These are phyloP conservation scores for Globisporangium nunn DNA, from an alignment of 352 stramenopile species.

Conservation along the genomic window DNA sequence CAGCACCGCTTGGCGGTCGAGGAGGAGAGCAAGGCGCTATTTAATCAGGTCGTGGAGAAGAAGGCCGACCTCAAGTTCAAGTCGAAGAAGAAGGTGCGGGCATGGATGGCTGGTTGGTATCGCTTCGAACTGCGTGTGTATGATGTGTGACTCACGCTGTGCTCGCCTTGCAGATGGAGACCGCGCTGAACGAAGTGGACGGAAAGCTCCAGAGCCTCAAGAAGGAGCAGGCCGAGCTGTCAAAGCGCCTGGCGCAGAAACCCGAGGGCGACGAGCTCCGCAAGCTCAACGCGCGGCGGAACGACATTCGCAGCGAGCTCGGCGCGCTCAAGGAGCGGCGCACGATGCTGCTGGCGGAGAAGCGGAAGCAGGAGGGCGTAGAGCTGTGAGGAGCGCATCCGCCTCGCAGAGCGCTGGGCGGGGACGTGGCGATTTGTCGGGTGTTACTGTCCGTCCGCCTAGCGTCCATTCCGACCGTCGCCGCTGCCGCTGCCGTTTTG, in stretches of 20 bases:
- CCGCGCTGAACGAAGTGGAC: slow-evolving; percentile 72
- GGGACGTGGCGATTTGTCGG: neutral
- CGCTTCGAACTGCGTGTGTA: neutral
- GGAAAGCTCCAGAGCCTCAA: slow-evolving; percentile 77
- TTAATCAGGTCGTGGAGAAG: slow-evolving; percentile 86
- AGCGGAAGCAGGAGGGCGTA: slow-evolving; percentile 73
- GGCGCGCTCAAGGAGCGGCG: slow-evolving; percentile 77
- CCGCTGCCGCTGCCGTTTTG: neutral
- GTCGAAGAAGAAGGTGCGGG: slow-evolving; percentile 77
- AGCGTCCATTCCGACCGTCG: neutral
- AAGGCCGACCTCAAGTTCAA: slow-evolving; percentile 87
- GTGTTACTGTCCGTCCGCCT: neutral
- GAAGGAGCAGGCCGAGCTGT: slow-evolving; percentile 71
- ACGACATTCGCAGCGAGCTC: slow-evolving; percentile 82
- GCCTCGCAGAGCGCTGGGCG: neutral
- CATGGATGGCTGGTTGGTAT: neutral
- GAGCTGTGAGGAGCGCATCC: slow-evolving; percentile 18
- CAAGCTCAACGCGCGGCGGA: slow-evolving; percentile 76
- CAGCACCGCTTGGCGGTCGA: slow-evolving; percentile 82
- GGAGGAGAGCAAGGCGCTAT: slow-evolving; percentile 86
- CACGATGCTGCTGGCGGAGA: slow-evolving; percentile 69
- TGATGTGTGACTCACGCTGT: neutral
- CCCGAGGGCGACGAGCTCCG: slow-evolving; percentile 71
- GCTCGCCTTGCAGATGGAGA: slow-evolving; percentile 40
- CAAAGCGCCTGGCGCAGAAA: slow-evolving; percentile 66